Base-by-base conservation (phyloP, 306 rosid species). In the Sophora flavescens region DNA sequence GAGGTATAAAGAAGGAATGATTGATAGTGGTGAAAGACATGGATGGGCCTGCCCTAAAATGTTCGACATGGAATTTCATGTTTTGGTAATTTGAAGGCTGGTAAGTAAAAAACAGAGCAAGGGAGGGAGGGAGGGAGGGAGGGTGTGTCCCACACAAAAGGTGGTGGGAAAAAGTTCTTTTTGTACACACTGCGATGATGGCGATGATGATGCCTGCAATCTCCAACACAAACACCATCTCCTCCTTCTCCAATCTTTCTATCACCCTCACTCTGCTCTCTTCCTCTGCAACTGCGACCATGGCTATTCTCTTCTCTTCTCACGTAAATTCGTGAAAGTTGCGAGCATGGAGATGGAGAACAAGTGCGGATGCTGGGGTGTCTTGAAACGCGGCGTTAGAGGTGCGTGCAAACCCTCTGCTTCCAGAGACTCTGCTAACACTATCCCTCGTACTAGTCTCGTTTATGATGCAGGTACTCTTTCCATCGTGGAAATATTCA, bases 171-270 rank as follows among this genome's bases (percentile, higher is more conserved):
- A 91, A 90, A 88, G 97, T 82, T 91, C 89, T 90, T 91, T 93
- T 93, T 93, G 96, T 89, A 93, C 96, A 83, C 87, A 86, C 87
- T 81, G 96, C 87, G 88, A 88, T 93, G 93, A 91, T 91, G 93
- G 86, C 77, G 88, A 86, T 89, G 96, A 89, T 91, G 95, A 91
- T 91, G 91, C 93, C 88, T 91, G 87, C 85, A 88, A 86, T 93
- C 91, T 80, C 89, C 79, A 80, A 78, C 89, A 81, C 86, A 75
- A 60, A 71, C 68, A 70, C 67, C 87, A 44, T 76, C 64, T 11
- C 8, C 68, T 52, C 71, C 79, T 63, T 61, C 36, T 64, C 76
- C 22, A 0, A 22, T 65, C 76, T 22, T 72, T 58, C 56, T 72
- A 60, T 36, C 12, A 52, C 59, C 68, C 67, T 62, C 69, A 33